Base-by-base conservation (phyloP, 129 eudicot genomes). In the Mikania micrantha region DNA sequence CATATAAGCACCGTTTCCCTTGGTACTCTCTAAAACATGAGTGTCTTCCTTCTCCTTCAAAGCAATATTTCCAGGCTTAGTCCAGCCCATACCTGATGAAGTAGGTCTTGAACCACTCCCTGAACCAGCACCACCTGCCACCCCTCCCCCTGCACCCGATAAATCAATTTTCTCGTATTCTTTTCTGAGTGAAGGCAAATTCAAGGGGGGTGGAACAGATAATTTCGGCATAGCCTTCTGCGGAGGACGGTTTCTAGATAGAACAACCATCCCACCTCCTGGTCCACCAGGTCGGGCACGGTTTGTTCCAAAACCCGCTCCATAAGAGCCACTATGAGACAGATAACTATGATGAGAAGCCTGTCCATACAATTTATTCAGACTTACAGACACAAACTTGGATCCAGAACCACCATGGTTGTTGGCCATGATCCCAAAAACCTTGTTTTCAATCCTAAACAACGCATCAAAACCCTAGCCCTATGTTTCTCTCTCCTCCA, bases 191-290 rank as follows among this genome's bases (percentile, higher is more conserved):
- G 97, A 90, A 6, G 97, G 95, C 76, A 90, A 78, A 71, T 90
- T 90, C 95, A 90, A 80, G 84, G 95, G 97, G 87, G 97, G 95
- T 59, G 95, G 95, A 78, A 90, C 89, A 60, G 97, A 84, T 69
- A 87, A 72, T 56, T 90, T 87, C 52, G 95, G 60, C 22, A 19
- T 71, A 78, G 70, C 82, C 76, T 83, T 90, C 70, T 74, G 90
- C 27, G 80, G 24, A 48, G 78, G 75, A 66, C 87, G 77, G 57
- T 79, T 76, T 77, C 96, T 49, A 0, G 93, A 88, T 3, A 88
- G 70, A 60, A 85, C 92, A 78, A 89, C 89, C 93, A 89, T 89
- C 47, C 96, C 96, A 44, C 87, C 90, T 11, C 93, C 80, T 0
- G 42, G 50, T 15, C 81, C 74, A 17, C 83, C 85, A 2, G 65